phyloP scores from a whole-genome alignment of 2,329 filamentous ascomycete genomes.

The Hypoxylon sp. region DNA sequence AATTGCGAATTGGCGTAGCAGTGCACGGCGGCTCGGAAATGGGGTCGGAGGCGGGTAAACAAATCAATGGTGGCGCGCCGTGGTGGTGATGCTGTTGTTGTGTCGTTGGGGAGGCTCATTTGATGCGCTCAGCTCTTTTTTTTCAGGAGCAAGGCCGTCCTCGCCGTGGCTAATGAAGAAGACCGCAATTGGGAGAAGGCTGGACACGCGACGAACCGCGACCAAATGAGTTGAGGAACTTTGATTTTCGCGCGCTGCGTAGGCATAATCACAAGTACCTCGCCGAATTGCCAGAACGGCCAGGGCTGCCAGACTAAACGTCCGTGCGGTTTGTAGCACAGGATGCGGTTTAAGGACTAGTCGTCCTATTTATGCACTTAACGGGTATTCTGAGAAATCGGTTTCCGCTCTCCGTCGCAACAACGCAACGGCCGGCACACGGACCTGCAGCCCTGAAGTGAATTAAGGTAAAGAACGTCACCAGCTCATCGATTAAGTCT shows the following conservation, averaged over 20 bases:
- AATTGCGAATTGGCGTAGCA: conserved; percentile 35
- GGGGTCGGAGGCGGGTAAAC: conserved; percentile 10
- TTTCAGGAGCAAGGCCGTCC: conserved; percentile 22
- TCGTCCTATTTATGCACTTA: conserved; percentile 4
- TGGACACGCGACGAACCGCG: conserved; percentile 47
- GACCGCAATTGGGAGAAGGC: conserved; percentile 38
- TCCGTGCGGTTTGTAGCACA: conserved; percentile 28
- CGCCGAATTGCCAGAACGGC: conserved; percentile 3
- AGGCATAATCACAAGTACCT: conserved; percentile 40
- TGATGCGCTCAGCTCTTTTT: conserved; percentile 40
- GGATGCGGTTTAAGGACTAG: neutral
- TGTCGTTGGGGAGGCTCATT: conserved; percentile 37
- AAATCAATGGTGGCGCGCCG: conserved; percentile 31
- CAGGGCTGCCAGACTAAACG: neutral
- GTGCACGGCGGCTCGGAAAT: conserved; percentile 9
- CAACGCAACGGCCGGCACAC: conserved; percentile 18
- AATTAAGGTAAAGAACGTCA: conserved; percentile 40
- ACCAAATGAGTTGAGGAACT: conserved; percentile 40
- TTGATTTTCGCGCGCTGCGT: conserved; percentile 27
- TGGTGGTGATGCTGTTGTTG: conserved; percentile 30
- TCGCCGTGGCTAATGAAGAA: conserved; percentile 40
- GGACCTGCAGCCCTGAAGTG: conserved; percentile 36
- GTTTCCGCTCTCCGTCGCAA: conserved; percentile 11
- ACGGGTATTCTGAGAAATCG: neutral
- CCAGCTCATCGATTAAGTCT: conserved; percentile 32